Evolutionary conservation across 768 basidiomycete genomes (phyloP), one percentile per base, ranked within the genome.

Genomic region (Trametes cingulata): DNA sequence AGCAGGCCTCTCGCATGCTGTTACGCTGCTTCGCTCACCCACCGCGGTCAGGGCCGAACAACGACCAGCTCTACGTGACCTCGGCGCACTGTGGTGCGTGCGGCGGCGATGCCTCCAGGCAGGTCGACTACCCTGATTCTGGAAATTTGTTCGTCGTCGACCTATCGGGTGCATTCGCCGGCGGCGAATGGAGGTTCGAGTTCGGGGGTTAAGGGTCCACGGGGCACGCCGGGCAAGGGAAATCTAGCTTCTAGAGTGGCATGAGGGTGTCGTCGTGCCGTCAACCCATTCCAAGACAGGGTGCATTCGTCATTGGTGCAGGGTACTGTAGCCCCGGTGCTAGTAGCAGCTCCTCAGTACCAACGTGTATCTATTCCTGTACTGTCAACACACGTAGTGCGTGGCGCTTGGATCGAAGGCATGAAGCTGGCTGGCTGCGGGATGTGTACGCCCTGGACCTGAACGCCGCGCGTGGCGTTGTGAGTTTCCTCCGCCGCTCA

Each of bases 51-150:
- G 86, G 87, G 22, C 78, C 79, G 15, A 75, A 82, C 42, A 77
- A 85, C 42, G 86, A 88, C 68, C 81, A 85, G 64, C 69, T 89
- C 41, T 89, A 82, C 65, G 82, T 89, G 9, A 75, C 74, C 25
- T 73, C 71, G 5, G 78, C 76, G 17, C 85, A 87, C 64, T 86
- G 85, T 62, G 80, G 82, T 25, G 85, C 84, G 8, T 76, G 76
- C 48, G 83, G 82, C 24, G 85, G 83, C 17, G 82, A 86, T 65
- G 71, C 73, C n/a, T 71, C 66, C 39, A 69, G 76, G 57, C 84
- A 86, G 69, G 64, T 65, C 40, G 60, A 75, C 33, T 86, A 76
- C 64, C 83, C 84, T 49, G 81, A 82, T 68, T 82, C 80, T 58
- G 86, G 85, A 40, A 77, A 80, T 71, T 60, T 82, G 42, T 85